phyloP scores from a whole-genome alignment of 2,329 filamentous ascomycete species.

The Microdochium trichocladiopsis region DNA sequence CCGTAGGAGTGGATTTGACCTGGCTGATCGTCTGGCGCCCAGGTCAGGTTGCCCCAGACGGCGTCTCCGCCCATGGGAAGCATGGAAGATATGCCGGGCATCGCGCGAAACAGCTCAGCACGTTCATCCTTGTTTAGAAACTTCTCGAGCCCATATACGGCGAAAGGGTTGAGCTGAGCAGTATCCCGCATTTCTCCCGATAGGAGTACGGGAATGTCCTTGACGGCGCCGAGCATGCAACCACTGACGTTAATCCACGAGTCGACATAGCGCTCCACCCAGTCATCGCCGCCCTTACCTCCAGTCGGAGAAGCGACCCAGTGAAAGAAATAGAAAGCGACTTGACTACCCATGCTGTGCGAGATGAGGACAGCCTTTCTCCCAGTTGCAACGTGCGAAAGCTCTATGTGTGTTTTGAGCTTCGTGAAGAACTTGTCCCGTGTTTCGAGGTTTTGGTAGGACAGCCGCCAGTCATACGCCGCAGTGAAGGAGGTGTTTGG shows the following conservation, averaged over 20 bases:
- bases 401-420: conserved; percentile 85
- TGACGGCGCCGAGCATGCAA: conserved; percentile 93
- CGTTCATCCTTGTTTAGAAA: conserved; percentile 88
- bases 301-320: conserved; percentile 74
- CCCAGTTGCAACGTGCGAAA: conserved; percentile 63
- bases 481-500: conserved; percentile 67
- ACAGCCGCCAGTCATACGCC: conserved; percentile 85
- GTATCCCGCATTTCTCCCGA: conserved; percentile 99
- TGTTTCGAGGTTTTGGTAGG: conserved; percentile 81
- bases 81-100: conserved; percentile 97
- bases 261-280: conserved; percentile 87
- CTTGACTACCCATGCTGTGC: conserved; percentile 97
- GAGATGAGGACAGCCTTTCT: conserved; percentile 82
- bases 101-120: conserved; percentile 88
- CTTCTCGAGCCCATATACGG: conserved; percentile 93
- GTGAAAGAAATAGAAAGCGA: conserved; percentile 78
- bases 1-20: conserved; percentile 71
- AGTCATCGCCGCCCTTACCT: conserved; percentile 74
- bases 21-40: conserved; percentile 80
- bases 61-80: conserved; percentile 87
- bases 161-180: conserved; percentile 90
- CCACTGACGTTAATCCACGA: conserved; percentile 98
- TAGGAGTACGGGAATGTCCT: conserved; percentile 82
- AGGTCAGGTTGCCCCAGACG: conserved; percentile 86
- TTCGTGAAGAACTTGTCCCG: conserved; percentile 92